Conservation (phyloP, 768 basidiomycete species). For the Mycena crocata region DNA sequence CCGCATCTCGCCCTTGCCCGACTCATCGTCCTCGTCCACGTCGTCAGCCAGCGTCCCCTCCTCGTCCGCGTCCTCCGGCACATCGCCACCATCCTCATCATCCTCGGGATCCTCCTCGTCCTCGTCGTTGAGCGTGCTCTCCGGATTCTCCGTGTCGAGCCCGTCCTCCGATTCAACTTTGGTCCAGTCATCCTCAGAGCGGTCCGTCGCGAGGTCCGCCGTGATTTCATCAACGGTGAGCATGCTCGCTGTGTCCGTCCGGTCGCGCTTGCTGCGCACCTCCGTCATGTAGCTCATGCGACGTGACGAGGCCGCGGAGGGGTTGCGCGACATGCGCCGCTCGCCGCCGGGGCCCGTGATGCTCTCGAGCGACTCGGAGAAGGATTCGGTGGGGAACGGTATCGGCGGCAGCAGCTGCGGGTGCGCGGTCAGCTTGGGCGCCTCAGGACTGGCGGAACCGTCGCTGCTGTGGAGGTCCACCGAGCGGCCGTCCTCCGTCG, state of each 20-base stretch:
- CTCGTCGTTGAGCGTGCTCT: slow-evolving; percentile 48
- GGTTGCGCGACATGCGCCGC: slow-evolving; percentile 43
- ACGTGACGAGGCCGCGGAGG: slow-evolving; percentile 59
- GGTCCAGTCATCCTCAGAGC: slow-evolving; percentile 78
- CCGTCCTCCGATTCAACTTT: slow-evolving; percentile 68
- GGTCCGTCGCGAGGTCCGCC: slow-evolving; percentile 84
- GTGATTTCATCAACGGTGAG: slow-evolving; percentile 99
- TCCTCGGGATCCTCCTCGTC: slow-evolving; percentile 49
- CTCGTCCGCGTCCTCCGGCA: slow-evolving; percentile 58
- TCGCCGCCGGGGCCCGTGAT: slow-evolving; percentile 48
- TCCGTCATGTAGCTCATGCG: slow-evolving; percentile 88
- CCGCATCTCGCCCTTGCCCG: slow-evolving; percentile 58
- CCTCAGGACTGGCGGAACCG: slow-evolving; percentile 36
- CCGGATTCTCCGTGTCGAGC: slow-evolving; percentile 49
- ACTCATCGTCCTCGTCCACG: slow-evolving; percentile 60
- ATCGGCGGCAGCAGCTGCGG: slow-evolving; percentile 83
- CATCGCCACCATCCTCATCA: slow-evolving; percentile 62
- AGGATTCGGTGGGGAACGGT: slow-evolving; percentile 79
- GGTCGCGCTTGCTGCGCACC: slow-evolving; percentile 83
- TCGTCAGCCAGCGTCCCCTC: slow-evolving; percentile 45
- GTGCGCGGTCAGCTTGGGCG: slow-evolving; percentile 42
- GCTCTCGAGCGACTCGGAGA: slow-evolving; percentile 82
- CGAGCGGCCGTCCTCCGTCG: slow-evolving; percentile 77
- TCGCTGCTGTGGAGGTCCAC: slow-evolving; percentile 70
- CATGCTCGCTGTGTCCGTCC: slow-evolving; percentile 89